Evolutionary conservation across 306 rosid species (phyloP), one percentile per base, ranked within the genome.

Genomic region (Boehmeria nivea): DNA sequence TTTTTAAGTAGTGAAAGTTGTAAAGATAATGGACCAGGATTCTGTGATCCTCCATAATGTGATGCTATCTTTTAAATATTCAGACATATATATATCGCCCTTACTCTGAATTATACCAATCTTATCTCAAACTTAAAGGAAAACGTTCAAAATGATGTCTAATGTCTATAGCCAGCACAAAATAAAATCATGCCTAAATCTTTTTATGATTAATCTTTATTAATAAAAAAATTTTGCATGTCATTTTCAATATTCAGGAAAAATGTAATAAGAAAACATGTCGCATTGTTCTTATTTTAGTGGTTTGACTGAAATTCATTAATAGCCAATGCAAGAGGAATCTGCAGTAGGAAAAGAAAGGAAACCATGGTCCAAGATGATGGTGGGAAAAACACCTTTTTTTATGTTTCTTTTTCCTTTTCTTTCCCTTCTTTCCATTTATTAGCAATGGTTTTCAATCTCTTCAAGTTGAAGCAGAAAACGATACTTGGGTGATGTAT

Each of bases 341-440:
- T 64, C 38, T 15, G 15, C 12, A 24, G 39, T 18, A 23, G 22
- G 15, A 49, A 38, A 40, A n/a, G 33, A 37, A 24, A 19, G 17
- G 26, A 22, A 15, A 24, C 17, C 49, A 43, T 63, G 49, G 40
- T 42, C 60, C 61, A 42, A 6, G 36, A 55, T 22, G 43, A 27
- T 21, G 62, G 31, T 42, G 51, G 54, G 66, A 33, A 13, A 33
- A 22, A 50, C 22, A 12, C 60, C 9, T 16, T 22, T 58, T 57
- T 48, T 18, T 5, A 20, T 25, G 5, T 11, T 24, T 17, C 23
- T 2, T 37, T 19, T 43, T 8, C 4, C 39, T 51, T 27, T 27
- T 27, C 21, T 27, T 20, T 25, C n/a, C 38, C 31, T 12, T 53
- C 16, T 31, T 57, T 24, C 34, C 36, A 18, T 18, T 11, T 17